These are phyloP conservation scores for Pseudofabraea citricarpa DNA, from an alignment of 2,329 filamentous ascomycete species.

Conservation along the genomic window DNA sequence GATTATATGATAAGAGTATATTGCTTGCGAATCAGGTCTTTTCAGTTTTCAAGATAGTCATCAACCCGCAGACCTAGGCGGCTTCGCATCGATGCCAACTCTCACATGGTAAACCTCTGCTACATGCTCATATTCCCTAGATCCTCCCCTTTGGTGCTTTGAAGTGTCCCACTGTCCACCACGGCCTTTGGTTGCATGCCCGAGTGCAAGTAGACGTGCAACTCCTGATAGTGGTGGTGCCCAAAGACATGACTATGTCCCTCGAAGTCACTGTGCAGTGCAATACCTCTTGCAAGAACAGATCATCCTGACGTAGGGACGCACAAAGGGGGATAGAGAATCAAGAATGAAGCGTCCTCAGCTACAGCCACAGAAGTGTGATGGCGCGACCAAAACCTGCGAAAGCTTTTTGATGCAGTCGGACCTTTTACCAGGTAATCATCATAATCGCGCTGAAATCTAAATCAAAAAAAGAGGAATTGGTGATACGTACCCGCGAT, in stretches of 20 bases:
- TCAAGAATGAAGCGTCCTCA: slow-evolving; percentile 19
- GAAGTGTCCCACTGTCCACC: slow-evolving; percentile 37
- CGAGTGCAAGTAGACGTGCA: slow-evolving; percentile 38
- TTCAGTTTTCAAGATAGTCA: slow-evolving; percentile 55
- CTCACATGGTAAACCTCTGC: slow-evolving; percentile 11
- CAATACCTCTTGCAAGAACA: slow-evolving; percentile 22
- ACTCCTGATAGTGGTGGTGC: slow-evolving; percentile 48
- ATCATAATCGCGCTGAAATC: slow-evolving; percentile 50
- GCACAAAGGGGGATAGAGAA: slow-evolving; percentile 13
- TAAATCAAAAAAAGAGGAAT: too few species aligned
- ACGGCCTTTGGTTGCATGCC: slow-evolving; percentile 55
- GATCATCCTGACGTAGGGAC: slow-evolving; percentile 26
- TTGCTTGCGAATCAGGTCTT: slow-evolving; percentile 68
- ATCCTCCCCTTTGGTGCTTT: slow-evolving; percentile 7
- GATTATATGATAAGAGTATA: neutral
- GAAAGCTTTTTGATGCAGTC: slow-evolving; percentile 40
- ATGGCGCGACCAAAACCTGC: slow-evolving; percentile 38
- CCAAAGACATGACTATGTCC: slow-evolving; percentile 24
- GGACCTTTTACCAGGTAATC: slow-evolving; percentile 61
- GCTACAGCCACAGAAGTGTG: slow-evolving; percentile 6
- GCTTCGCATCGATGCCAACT: slow-evolving; percentile 19
- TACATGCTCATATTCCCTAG: slow-evolving; percentile 6
- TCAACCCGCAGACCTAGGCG: slow-evolving; percentile 32
- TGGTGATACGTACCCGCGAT: neutral
- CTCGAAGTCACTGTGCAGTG: slow-evolving; percentile 21